Evolutionary conservation across 306 rosid genomes (phyloP).

Genomic region (Coriaria nepalensis): DNA sequence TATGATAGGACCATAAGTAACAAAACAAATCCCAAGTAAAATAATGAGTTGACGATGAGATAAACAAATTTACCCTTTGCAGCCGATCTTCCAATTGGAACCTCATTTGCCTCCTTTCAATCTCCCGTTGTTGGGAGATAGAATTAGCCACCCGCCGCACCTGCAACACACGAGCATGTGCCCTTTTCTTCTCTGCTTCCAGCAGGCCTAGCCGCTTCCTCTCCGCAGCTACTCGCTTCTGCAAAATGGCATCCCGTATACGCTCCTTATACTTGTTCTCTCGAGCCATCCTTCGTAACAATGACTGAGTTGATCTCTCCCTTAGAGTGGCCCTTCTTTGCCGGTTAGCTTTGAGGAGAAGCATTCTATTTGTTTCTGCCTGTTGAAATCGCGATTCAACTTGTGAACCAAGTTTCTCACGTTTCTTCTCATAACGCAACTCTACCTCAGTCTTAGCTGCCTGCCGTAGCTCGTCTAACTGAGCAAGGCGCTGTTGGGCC

Average conservation of each 20-base stretch:
- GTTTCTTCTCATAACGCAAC: conserved; percentile 56
- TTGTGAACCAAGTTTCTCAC: conserved; percentile 55
- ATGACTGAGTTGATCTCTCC: conserved; percentile 79
- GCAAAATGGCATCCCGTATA: conserved; percentile 74
- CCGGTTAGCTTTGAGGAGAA: conserved; percentile 55
- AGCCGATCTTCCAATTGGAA: conserved; percentile 79
- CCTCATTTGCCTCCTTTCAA: conserved; percentile 65
- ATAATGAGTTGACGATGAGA: conserved; percentile 8
- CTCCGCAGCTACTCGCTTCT: conserved; percentile 86
- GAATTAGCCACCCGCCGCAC: conserved; percentile 62
- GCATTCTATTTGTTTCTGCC: conserved; percentile 86
- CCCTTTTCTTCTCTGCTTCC: conserved; percentile 86
- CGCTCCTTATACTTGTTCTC: conserved; percentile 84
- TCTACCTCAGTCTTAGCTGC: conserved; percentile 74
- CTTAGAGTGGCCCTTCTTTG: conserved; percentile 76
- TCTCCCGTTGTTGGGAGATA: conserved; percentile 79
- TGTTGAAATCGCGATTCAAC: conserved; percentile 79
- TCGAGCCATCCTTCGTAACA: conserved; percentile 62
- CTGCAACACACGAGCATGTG: conserved; percentile 60
- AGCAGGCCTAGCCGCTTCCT: conserved; percentile 54
- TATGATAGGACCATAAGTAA: neutral
- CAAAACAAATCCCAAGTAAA: neutral
- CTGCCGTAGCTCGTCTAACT: conserved; percentile 73
- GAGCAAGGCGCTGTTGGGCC: conserved; percentile 78
- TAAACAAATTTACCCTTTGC: conserved; percentile 50